Evolutionary conservation across 1,139 yeast species (phyloP), one percentile per base, ranked within the genome.

Genomic region (Pichia sp.): DNA sequence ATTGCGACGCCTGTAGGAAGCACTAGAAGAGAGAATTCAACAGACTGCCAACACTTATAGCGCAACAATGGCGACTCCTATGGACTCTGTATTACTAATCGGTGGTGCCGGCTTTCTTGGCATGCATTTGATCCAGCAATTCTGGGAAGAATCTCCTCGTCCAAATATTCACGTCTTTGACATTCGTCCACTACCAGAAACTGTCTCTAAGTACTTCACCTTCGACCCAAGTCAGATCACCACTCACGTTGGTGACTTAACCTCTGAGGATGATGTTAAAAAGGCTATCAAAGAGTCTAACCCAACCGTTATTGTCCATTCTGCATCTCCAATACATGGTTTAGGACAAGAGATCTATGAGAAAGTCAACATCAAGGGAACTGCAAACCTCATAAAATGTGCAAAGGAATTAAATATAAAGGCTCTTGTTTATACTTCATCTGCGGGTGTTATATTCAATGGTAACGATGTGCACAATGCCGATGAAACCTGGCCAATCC

Each of bases 61-160:
- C n/a, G n/a, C n/a, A n/a, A 23, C n/a, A 10, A 23, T 23, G 26
- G 29, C 40, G 18, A 21, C 42, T 16, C 29, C 48, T 6, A 41
- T 68, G 30, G 62, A 74, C 22, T 77, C 91, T 1, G 94, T 88
- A 4, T 72, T 91, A 27, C 67, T 91, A 23, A 75, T 91, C 25
- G 98, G 98, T 32, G 98, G 98, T 4, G 68, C 96, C 4, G 99
- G 99, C 1, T 93, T 93, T 51, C 70, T 93, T 23, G 99, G 99
- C 3, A 75, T 86, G 32, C 97, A 91, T 52, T 66, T 93, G 47
- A 76, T 91, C 34, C 88, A 88, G 50, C 94, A 86, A 58, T 88
- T 87, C 59, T 72, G 75, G 63, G 69, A 71, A 39, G 64, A 71
- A 33, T 56, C 71, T 22, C 85, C 93, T n/a, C 65, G 74, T 30